phyloP scores from a whole-genome alignment of 1,139 yeast species.

The Arxiozyma slooffiae region DNA sequence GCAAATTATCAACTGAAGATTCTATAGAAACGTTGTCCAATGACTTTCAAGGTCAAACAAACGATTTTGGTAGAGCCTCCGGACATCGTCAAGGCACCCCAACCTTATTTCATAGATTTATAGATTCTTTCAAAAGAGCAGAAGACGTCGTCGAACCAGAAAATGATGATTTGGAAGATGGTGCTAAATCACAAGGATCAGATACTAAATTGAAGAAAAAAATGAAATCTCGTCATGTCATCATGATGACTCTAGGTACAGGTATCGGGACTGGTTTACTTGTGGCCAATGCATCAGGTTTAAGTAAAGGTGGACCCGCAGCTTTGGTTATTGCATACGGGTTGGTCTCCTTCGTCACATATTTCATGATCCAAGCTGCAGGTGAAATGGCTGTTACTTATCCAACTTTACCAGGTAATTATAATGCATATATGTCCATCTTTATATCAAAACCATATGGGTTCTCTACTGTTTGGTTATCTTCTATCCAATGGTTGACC shows the following conservation, averaged over 20 bases:
- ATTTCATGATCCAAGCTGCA: slow-evolving; percentile 64
- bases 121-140: slow-evolving; percentile 23
- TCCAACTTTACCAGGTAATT: slow-evolving; percentile 68
- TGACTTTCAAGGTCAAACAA: not conserved
- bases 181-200: slow-evolving; percentile 10
- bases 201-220: slow-evolving; percentile 35
- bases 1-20: not conserved
- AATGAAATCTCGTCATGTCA: slow-evolving; percentile 41
- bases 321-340: slow-evolving; percentile 61
- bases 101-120: slow-evolving; percentile 11
- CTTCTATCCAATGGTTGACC: slow-evolving; percentile 69
- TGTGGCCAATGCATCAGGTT: slow-evolving; percentile 63
- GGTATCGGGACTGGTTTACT: slow-evolving; percentile 73
- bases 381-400: slow-evolving; percentile 75
- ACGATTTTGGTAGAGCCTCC: not conserved
- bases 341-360: slow-evolving; percentile 56
- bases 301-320: slow-evolving; percentile 68
- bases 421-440: slow-evolving; percentile 56
- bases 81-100: not conserved
- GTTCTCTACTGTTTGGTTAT: slow-evolving; percentile 71
- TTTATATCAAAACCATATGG: slow-evolving; percentile 70
- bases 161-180: slow-evolving; percentile 13
- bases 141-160: slow-evolving; percentile 5
- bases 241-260: slow-evolving; percentile 73
- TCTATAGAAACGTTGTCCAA: not conserved